phyloP scores from a whole-genome alignment of 495 filamentous ascomycete species.

The Pseudomonodictys pantanalensis region DNA sequence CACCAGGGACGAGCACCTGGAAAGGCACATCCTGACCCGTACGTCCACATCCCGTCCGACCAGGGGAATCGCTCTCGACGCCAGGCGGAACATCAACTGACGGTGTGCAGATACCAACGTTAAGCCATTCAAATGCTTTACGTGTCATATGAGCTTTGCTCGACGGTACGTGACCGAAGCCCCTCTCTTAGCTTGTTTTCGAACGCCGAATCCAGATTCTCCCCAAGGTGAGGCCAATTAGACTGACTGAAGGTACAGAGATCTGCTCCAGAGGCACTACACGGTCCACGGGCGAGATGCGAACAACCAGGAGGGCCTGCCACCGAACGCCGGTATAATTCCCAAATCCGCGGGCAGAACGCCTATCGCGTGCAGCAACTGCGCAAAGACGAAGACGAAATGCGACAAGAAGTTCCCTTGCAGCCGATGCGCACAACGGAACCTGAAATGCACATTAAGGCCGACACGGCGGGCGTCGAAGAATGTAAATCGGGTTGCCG shows the following conservation, averaged over 20 bases:
- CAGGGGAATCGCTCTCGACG: background rate
- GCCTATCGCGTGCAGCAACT: slow-evolving; percentile 47
- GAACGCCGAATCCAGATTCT: no score
- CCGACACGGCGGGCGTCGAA: slow-evolving; percentile 58
- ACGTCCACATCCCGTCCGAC: slow-evolving; percentile 33
- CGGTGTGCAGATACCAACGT: slow-evolving; percentile 57
- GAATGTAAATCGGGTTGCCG: slow-evolving; percentile 34
- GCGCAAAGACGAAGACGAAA: slow-evolving; percentile 53
- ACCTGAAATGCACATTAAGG: slow-evolving; percentile 53
- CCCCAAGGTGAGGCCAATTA: no score
- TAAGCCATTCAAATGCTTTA: slow-evolving; percentile 59
- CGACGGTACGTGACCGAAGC: slow-evolving; percentile 55
- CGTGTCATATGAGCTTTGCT: slow-evolving; percentile 61
- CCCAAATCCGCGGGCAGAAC: slow-evolving; percentile 45
- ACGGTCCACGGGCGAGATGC: slow-evolving; percentile 43
- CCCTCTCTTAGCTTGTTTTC: background rate
- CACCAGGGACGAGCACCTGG: slow-evolving; percentile 64
- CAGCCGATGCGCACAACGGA: slow-evolving; percentile 56
- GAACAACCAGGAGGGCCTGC: slow-evolving; percentile 43
- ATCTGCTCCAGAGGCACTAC: slow-evolving; percentile 59
- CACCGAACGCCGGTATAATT: slow-evolving; percentile 42
- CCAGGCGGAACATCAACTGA: background rate
- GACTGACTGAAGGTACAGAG: slow-evolving; percentile 42
- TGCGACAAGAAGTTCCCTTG: slow-evolving; percentile 67
- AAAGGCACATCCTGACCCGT: slow-evolving; percentile 62